Evolutionary conservation across 768 basidiomycete genomes (phyloP), one percentile per base, ranked within the genome.

Genomic region (Panus rudis): DNA sequence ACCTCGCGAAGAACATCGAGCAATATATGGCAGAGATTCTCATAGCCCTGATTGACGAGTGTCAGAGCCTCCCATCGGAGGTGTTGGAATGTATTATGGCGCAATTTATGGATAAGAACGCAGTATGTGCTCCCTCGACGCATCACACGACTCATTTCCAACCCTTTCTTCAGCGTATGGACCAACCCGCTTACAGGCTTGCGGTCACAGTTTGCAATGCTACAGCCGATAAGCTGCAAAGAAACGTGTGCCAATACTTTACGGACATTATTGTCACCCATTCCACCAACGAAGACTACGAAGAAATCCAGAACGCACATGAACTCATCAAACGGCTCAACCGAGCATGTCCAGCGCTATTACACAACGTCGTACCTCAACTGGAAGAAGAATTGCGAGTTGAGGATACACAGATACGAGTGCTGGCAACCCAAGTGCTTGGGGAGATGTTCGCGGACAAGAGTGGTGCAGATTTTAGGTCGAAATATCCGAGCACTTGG

Each of bases 391-490:
- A 96, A 55, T 70, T 97, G 4, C 78, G 79, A 19, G 81, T 84
- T 3, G 87, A 90, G 50, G 77, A 86, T 27, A 56, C 79, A 2
- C 70, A 73, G 23, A 68, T 92, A 3, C 75, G 96, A 26, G 54
- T 78, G 13, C 76, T 96, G 50, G 88, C 84, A n/a, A 92, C 92
- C 0, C 78, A 86, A 52, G 83, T 80, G 0, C 72, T 98, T 1
- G 96, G 92, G 0, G 81, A 84, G 48, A 94, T 99, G 86, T 94
- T 88, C 56, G 80, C 79, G 0, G 85, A 87, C 44, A 81, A 79
- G 60, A 73, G 72, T 8, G 84, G 80, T 4, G 61, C 64, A 20
- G 92, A 94, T 55, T 70, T 94, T 26, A 76, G 81, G 33, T 76
- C 67, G 60, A 85, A 85, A 57, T 91, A 92, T 60, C 87, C 86